phyloP scores from a whole-genome alignment of 2,329 filamentous ascomycete species.

The Cladophialophora yegresii region DNA sequence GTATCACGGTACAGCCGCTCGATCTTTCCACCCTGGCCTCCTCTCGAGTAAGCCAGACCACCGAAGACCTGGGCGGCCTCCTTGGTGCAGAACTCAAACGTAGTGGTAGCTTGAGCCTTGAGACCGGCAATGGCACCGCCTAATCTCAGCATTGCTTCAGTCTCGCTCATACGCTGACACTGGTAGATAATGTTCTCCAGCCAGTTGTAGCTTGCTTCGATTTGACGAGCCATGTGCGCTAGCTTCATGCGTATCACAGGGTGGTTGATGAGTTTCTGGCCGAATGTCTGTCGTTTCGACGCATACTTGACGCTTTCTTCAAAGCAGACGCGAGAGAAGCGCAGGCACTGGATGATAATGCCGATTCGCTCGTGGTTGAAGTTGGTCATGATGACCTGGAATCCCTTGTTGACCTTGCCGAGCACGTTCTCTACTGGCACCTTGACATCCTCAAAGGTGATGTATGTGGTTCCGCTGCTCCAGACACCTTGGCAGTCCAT shows the following conservation, averaged over 20 bases:
- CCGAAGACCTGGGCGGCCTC: slow-evolving; percentile 98
- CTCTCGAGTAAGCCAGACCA: slow-evolving; percentile 85
- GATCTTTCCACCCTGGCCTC: slow-evolving; percentile 92
- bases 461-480: slow-evolving; percentile 92
- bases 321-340: slow-evolving; percentile 95
- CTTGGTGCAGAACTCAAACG: slow-evolving; percentile 95
- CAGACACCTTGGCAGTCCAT: slow-evolving; percentile 99
- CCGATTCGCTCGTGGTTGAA: slow-evolving; percentile 99
- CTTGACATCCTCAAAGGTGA: slow-evolving; percentile 98
- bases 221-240: slow-evolving; percentile 96
- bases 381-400: slow-evolving; percentile 99
- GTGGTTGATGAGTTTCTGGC: slow-evolving; percentile 94
- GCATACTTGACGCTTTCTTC: slow-evolving; percentile 96
- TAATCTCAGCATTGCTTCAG: slow-evolving; percentile 92
- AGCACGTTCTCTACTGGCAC: slow-evolving; percentile 98
- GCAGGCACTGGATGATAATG: slow-evolving; percentile 95
- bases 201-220: slow-evolving; percentile 96
- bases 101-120: slow-evolving; percentile 91
- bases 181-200: slow-evolving; percentile 94
- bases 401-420: slow-evolving; percentile 96
- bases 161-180: slow-evolving; percentile 88
- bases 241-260: slow-evolving; percentile 97
- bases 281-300: slow-evolving; percentile 94
- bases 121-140: slow-evolving; percentile 90
- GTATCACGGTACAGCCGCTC: slow-evolving; percentile 95